A percentile compares a stretch with the other conserved stretches of the same genome.
Conservation (phyloP, 495 filamentous ascomycete genomes). For the Cercophora sp. region DNA sequence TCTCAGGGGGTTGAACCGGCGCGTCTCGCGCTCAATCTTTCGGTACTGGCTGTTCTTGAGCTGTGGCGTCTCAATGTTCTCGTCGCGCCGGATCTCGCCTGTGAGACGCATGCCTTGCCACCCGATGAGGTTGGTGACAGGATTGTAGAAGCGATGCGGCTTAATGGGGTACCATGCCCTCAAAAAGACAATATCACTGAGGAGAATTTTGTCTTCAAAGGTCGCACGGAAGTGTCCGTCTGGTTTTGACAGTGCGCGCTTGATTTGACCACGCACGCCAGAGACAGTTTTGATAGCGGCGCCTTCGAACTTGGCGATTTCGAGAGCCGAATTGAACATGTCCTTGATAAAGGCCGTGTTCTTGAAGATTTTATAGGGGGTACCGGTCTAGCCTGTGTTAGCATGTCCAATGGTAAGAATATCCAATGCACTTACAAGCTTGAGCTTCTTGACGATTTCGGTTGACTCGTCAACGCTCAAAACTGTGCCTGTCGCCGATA, state of each 20-base stretch:
- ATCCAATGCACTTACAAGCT: constrained; percentile 47
- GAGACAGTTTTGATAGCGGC: constrained; percentile 93
- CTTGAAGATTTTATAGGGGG: constrained; percentile 96
- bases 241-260: constrained; percentile 82
- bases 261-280: constrained; percentile 93
- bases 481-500: constrained; percentile 90
- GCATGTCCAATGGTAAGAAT: not conserved
- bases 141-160: constrained; percentile 93
- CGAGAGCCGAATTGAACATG: constrained; percentile 89
- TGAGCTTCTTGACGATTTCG: constrained; percentile 98
- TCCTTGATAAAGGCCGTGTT: constrained; percentile 98
- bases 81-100: constrained; percentile 79
- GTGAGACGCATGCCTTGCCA: constrained; percentile 93
- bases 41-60: constrained; percentile 78
- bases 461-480: constrained; percentile 87
- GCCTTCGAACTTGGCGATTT: constrained; percentile 97
- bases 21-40: constrained; percentile 69
- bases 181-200: constrained; percentile 93
- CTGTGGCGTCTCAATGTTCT: constrained; percentile 71
- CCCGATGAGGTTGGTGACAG: constrained; percentile 83
- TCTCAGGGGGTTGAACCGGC: constrained; percentile 91
- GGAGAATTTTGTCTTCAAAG: constrained; percentile 96
- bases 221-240: constrained; percentile 94
- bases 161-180: constrained; percentile 95
- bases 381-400: constrained; percentile 24